Percentiles rank a stretch among this genome's conserved stretches.
Evolutionary conservation across 2,329 filamentous ascomycete genomes (phyloP).

Genomic region (Xylaria arbuscula): DNA sequence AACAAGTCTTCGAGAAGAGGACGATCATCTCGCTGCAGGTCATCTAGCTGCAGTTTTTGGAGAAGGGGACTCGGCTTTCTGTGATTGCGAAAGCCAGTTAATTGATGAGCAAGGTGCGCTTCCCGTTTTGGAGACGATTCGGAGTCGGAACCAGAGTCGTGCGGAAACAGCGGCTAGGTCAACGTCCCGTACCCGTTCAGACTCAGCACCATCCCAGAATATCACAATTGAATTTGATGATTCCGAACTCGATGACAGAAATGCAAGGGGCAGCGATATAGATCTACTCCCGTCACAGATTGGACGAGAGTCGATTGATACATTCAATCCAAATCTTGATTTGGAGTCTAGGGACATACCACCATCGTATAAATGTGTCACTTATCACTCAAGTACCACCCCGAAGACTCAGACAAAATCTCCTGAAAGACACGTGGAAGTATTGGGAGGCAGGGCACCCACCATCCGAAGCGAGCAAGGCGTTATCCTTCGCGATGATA

Average conservation of each 20-base stretch:
- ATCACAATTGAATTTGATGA: slow-evolving; percentile 35
- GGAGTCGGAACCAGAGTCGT: slow-evolving; percentile 26
- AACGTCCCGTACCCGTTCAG: slow-evolving; percentile 26
- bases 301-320: slow-evolving; percentile 48
- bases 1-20: slow-evolving; percentile 43
- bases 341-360: slow-evolving; percentile 43
- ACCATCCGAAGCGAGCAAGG: slow-evolving; percentile 51
- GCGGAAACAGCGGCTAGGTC: slow-evolving; percentile 19
- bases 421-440: slow-evolving; percentile 46
- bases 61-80: slow-evolving; percentile 44
- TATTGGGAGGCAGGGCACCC: slow-evolving; percentile 43
- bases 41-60: slow-evolving; percentile 43
- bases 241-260: slow-evolving; percentile 29
- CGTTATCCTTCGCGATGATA: slow-evolving; percentile 47
- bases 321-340: slow-evolving; percentile 48
- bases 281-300: slow-evolving; percentile 50
- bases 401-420: slow-evolving; percentile 46
- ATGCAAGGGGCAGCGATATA: slow-evolving; percentile 46
- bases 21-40: slow-evolving; percentile 42
- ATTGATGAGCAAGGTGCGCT: slow-evolving; percentile 28
- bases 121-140: slow-evolving; percentile 18
- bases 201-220: slow-evolving; percentile 37
- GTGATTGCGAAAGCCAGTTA: slow-evolving; percentile 40
- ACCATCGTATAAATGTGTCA: slow-evolving; percentile 42
- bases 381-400: slow-evolving; percentile 40